phyloP scores from a whole-genome alignment of 768 basidiomycete genomes.

The Hericium rajendrae region DNA sequence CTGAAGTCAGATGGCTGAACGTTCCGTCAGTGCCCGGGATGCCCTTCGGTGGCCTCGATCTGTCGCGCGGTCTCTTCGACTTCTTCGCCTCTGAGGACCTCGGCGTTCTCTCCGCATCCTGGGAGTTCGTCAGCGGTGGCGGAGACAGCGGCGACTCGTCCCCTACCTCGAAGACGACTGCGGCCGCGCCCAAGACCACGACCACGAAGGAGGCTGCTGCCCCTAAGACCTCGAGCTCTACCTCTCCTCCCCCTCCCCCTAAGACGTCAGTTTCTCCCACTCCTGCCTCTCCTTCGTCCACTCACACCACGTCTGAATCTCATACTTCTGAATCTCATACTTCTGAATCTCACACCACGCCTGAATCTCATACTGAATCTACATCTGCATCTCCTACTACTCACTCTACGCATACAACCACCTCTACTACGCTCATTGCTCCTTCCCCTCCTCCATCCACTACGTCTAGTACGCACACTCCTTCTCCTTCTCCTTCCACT shows the following conservation, averaged over 20 bases:
- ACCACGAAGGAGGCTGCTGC: background rate
- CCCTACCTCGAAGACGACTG: background rate
- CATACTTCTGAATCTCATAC: too few species aligned
- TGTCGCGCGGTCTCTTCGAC: slow-evolving; percentile 36
- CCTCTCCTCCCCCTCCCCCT: background rate
- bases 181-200: background rate
- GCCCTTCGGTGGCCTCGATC: slow-evolving; percentile 35
- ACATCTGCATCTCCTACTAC: background rate
- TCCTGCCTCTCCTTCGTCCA: slow-evolving; percentile 1
- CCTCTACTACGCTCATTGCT: background rate
- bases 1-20: too few species aligned
- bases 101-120: slow-evolving; percentile 31
- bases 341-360: too few species aligned
- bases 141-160: background rate
- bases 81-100: slow-evolving; percentile 25
- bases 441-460: too few species aligned
- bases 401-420: background rate
- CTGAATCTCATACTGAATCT: too few species aligned
- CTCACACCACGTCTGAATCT: too few species aligned
- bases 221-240: background rate
- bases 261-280: background rate
- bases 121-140: slow-evolving; percentile 22
- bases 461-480: too few species aligned
- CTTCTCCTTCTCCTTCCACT: too few species aligned
- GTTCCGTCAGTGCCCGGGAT: slow-evolving; percentile 28